A percentile compares a stretch with the other conserved stretches of the same genome.
Conservation (phyloP, 2,329 filamentous ascomycete genomes). For the Colletotrichum sp. region DNA sequence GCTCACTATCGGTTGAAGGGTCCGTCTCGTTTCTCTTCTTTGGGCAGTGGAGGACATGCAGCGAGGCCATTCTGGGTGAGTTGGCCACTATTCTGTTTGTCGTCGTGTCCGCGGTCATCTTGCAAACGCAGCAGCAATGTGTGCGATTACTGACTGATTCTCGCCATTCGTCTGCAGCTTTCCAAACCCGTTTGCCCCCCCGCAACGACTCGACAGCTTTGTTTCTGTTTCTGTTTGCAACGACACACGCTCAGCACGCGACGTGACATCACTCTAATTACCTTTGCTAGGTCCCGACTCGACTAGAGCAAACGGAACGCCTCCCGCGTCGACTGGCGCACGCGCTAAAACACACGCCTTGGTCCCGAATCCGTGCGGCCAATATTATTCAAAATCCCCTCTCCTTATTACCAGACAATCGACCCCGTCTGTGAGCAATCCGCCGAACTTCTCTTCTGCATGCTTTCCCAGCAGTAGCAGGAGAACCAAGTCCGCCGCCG, state of each 20-base stretch:
- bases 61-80: background rate
- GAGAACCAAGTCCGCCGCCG: background rate
- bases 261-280: background rate
- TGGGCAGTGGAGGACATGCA: background rate
- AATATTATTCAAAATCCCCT: background rate
- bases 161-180: background rate
- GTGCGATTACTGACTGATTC: background rate
- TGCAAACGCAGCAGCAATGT: background rate
- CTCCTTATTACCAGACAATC: background rate
- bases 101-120: background rate
- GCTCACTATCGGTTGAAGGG: background rate
- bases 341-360: background rate
- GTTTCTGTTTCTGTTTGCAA: background rate
- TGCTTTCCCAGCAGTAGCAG: background rate
- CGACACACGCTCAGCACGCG: background rate
- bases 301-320: conserved; percentile 7
- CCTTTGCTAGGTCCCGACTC: conserved; percentile 9
- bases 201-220: background rate
- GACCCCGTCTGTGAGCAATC: background rate
- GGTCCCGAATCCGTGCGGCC: background rate
- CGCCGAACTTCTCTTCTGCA: background rate
- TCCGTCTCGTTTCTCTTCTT: background rate
- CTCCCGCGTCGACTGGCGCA: background rate
- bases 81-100: background rate
- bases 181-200: background rate